phyloP scores from a whole-genome alignment of 306 rosid species.

The Luffa aegyptiaca region DNA sequence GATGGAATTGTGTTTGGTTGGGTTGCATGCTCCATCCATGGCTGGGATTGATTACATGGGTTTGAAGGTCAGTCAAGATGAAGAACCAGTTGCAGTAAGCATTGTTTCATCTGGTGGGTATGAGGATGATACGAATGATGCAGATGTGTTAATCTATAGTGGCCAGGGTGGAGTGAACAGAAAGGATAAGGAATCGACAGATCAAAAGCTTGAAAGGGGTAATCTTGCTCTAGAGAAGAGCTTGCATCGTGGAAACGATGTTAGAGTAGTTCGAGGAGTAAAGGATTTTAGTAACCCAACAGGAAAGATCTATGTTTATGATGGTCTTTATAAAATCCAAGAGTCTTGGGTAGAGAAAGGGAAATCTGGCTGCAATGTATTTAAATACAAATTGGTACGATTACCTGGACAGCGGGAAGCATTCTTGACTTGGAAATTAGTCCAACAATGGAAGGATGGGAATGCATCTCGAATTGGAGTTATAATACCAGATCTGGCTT shows the following conservation, averaged over 20 bases:
- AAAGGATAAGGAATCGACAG: slow-evolving; percentile 52
- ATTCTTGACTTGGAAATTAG: slow-evolving; percentile 55
- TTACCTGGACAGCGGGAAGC: slow-evolving; percentile 63
- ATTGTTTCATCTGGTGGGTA: slow-evolving; percentile 92
- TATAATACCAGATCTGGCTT: slow-evolving; percentile 84
- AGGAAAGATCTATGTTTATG: slow-evolving; percentile 81
- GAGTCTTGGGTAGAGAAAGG: slow-evolving; percentile 82
- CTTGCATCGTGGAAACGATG: slow-evolving; percentile 59
- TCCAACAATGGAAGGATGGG: slow-evolving; percentile 66
- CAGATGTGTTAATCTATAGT: slow-evolving; percentile 69
- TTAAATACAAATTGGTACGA: slow-evolving; percentile 61
- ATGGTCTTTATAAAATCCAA: slow-evolving; percentile 78
- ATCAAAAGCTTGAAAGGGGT: slow-evolving; percentile 97
- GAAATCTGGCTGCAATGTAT: slow-evolving; percentile 66
- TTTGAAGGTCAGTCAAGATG: slow-evolving; percentile 48
- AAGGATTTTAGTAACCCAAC: slow-evolving; percentile 42
- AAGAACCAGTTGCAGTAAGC: slow-evolving; percentile 86
- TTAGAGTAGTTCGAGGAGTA: slow-evolving; percentile 77
- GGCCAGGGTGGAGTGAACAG: slow-evolving; percentile 81
- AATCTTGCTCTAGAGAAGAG: slow-evolving; percentile 89
- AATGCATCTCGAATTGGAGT: slow-evolving; percentile 50
- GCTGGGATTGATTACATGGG: slow-evolving; percentile 85
- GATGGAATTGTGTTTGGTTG: slow-evolving; percentile 74
- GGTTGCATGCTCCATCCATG: slow-evolving; percentile 83
- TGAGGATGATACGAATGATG: slow-evolving; percentile 64